Evolutionary conservation across 202 grass and related monocot genomes (phyloP).

Genomic region (Panicum virgatum): DNA sequence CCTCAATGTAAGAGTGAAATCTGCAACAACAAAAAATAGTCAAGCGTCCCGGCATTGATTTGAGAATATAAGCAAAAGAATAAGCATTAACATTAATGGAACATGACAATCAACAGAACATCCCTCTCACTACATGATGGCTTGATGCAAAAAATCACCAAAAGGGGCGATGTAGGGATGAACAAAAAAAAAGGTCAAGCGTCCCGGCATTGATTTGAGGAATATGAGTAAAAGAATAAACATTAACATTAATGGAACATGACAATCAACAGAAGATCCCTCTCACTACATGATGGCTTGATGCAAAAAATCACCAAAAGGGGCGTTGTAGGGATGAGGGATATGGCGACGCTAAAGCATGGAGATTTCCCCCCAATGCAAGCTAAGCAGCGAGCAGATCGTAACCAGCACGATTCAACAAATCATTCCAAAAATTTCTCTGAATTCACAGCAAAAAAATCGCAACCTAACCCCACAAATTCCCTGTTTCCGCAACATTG

Average conservation of each 20-base stretch:
- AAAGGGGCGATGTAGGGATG: neutral
- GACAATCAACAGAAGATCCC: neutral
- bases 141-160: constrained; percentile 1
- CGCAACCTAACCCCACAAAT: neutral
- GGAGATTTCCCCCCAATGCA: neutral
- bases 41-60: neutral
- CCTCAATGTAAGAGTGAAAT: constrained; percentile 75
- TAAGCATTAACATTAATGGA: neutral
- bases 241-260: neutral
- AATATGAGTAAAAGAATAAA: neutral
- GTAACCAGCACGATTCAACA: neutral
- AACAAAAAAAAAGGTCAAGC: no score
- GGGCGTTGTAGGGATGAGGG: neutral
- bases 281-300: neutral
- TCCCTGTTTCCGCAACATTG: neutral
- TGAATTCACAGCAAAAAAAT: constrained; percentile 6
- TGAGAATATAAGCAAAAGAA: neutral
- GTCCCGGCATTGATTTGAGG: neutral
- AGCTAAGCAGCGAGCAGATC: neutral
- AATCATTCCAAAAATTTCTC: neutral
- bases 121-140: neutral
- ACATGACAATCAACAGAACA: neutral
- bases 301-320: constrained; percentile 7
- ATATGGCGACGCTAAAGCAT: neutral
- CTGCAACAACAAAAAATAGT: constrained; percentile 39